Base-by-base conservation (phyloP, 2,329 filamentous ascomycete genomes). In the Orbilia oligospora region DNA sequence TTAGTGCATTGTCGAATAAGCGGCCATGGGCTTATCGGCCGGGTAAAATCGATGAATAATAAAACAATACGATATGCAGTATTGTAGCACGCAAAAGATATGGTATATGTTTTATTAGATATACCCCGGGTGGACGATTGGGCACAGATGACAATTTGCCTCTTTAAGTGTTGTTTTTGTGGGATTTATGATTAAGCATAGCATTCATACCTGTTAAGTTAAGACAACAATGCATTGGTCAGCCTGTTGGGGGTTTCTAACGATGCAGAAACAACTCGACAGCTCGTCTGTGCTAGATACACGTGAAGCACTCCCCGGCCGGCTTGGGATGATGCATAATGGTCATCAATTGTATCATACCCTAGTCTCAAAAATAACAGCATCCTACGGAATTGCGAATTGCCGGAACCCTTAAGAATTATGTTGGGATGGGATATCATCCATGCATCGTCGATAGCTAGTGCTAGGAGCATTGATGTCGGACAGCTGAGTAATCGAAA, bases 161-260 rank as follows among this genome's bases (percentile, higher is more conserved):
- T 3, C 5, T 44, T 41, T 41, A 41, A n/a, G 53, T 38, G 53
- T 58, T 58, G 53, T 58, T 58, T 58, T 58, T 58, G 53, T 58
- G 53, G 30, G 5, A 58, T 58, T 58, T 58, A 20, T 38, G 3
- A 30, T 30, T 3, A 30, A 30, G 27, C 6, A 30, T 30, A 3
- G 27, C 6, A 30, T 18, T n/a, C n/a, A n/a, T n/a, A n/a, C n/a
- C n/a, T n/a, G n/a, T n/a, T n/a, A n/a, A n/a, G n/a, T n/a, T n/a
- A n/a, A n/a, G n/a, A n/a, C n/a, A n/a, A n/a, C n/a, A n/a, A n/a
- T n/a, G n/a, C n/a, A n/a, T n/a, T n/a, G n/a, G n/a, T n/a, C n/a
- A n/a, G n/a, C n/a, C n/a, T n/a, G n/a, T n/a, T n/a, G n/a, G n/a
- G n/a, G n/a, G n/a, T n/a, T n/a, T n/a, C n/a, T n/a, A n/a, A n/a